Evolutionary conservation across 345 rosid genomes (phyloP).

Genomic region (Tarenaya hassleriana): DNA sequence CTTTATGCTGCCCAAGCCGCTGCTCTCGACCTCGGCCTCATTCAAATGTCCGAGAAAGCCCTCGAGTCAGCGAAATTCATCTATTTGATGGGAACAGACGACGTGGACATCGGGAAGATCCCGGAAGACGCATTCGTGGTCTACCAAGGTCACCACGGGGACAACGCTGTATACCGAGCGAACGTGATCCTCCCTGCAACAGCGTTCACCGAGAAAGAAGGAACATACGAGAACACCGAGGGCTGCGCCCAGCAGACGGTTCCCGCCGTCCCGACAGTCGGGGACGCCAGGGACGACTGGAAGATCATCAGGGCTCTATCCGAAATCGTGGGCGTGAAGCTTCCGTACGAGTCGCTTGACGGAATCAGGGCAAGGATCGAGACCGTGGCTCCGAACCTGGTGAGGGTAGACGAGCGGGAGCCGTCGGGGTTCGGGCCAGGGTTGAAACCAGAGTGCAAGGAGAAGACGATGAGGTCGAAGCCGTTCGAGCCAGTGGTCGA

Average conservation of each 20-base stretch:
- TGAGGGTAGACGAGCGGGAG: constrained; percentile 69
- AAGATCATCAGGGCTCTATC: constrained; percentile 87
- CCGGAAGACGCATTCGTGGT: constrained; percentile 88
- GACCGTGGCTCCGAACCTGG: constrained; percentile 82
- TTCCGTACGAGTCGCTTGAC: constrained; percentile 70
- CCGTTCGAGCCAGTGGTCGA: constrained; percentile 58
- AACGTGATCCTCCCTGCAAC: constrained; percentile 87
- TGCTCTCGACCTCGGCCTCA: constrained; percentile 96
- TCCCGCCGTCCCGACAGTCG: constrained; percentile 97
- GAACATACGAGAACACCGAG: constrained; percentile 91
- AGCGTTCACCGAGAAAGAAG: constrained; percentile 93
- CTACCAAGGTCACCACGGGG: constrained; percentile 98
- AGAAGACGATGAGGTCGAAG: constrained; percentile 35
- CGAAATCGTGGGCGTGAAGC: constrained; percentile 63
- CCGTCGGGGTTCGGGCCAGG: constrained; percentile 61
- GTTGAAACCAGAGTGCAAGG: constrained; percentile 46
- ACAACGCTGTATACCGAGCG: constrained; percentile 76
- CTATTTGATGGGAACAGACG: constrained; percentile 96
- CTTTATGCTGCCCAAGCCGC: constrained; percentile 96
- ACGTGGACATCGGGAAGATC: constrained; percentile 66
- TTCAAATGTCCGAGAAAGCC: constrained; percentile 62
- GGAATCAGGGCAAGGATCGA: constrained; percentile 64
- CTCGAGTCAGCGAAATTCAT: constrained; percentile 76
- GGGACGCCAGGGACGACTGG: constrained; percentile 99
- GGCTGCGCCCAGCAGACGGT: constrained; percentile 81